These are phyloP conservation scores for Astrocystis sublimbata DNA, from an alignment of 495 filamentous ascomycete genomes.

Conservation along the genomic window DNA sequence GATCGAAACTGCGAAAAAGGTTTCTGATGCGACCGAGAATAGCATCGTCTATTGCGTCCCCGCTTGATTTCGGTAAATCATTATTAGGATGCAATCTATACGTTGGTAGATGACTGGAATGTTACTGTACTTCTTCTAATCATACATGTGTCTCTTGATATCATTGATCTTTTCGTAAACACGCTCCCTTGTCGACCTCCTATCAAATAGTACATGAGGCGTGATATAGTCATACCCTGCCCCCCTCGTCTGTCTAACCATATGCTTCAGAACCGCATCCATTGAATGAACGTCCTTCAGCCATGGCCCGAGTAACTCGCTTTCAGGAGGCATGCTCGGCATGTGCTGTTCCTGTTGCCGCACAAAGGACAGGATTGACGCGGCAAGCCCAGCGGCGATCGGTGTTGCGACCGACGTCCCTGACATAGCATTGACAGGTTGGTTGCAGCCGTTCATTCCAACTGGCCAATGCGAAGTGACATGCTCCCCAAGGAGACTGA, in stretches of 20 bases:
- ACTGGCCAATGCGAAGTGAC: constrained; percentile 35
- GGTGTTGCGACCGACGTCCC: constrained; percentile 26
- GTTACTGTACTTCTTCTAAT: neutral
- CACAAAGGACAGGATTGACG: constrained; percentile 17
- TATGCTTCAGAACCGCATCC: constrained; percentile 33
- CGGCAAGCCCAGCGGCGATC: constrained; percentile 8
- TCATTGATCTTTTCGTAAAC: constrained; percentile 24
- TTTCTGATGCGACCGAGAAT: constrained; percentile 1
- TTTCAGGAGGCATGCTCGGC: constrained; percentile 1
- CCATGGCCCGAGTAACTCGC: neutral
- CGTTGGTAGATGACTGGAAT: neutral
- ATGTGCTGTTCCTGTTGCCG: constrained; percentile 27
- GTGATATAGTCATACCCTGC: constrained; percentile 37
- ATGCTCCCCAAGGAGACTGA: constrained; percentile 38
- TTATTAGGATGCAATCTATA: neutral
- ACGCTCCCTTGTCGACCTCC: constrained; percentile 24
- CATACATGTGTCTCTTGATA: neutral
- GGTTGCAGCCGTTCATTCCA: constrained; percentile 25
- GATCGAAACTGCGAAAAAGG: neutral
- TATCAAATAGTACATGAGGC: constrained; percentile 33
- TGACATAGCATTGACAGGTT: constrained; percentile 26
- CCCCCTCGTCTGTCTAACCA: constrained; percentile 29
- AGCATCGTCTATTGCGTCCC: neutral
- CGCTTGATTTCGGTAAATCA: neutral
- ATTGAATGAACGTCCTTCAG: neutral